Evolutionary conservation across 2,329 filamentous ascomycete genomes (phyloP), one percentile per base, ranked within the genome.

Genomic region (Fusarium dimerum): DNA sequence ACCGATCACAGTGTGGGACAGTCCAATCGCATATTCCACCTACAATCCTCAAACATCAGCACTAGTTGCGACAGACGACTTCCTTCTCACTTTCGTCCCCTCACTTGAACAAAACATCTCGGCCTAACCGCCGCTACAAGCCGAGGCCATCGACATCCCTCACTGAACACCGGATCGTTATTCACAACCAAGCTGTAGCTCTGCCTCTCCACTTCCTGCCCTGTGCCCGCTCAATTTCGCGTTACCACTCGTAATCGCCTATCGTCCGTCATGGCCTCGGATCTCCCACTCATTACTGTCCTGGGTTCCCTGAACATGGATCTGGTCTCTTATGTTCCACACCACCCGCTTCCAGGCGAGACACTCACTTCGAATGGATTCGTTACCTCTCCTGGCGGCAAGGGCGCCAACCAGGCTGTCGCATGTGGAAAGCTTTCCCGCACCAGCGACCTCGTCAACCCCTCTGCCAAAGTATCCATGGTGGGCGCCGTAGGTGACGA

Each of bases 301-400:
- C 86, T 97, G 62, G 93, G 93, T 64, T 97, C 93, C 34, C 85
- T 99, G 55, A 97, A 97, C 75, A 90, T 90, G 69, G 93, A 99
- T 76, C 86, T 97, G 58, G 90, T 96, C 57, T 92, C 91, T 40
- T 86, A 90, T 65, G 94, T 94, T 34, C 79, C 90, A 6, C 90
- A 93, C 57, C 85, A 96, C 57, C 93, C 94, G 1, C 76, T 81
- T 1, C 86, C 88, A 1, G 94, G 93, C 61, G 93, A 99, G 75
- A 97, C 93, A 3, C 80, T 97, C 47, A 92, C 89, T 3, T 83
- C 90, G 44, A 85, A 78, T 59, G 85, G 84, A 17, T 96, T 96
- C 75, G 81, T 81, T 67, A 90, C 87, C 36, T 92, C 89, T 41
- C 87, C 89, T 30, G 94, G 93, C 64, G 93, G 94, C 51, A 99